Evolutionary conservation across 805 yeast species (phyloP), one percentile per base, ranked within the genome.

Genomic region (Yarrowia yakushimensis): DNA sequence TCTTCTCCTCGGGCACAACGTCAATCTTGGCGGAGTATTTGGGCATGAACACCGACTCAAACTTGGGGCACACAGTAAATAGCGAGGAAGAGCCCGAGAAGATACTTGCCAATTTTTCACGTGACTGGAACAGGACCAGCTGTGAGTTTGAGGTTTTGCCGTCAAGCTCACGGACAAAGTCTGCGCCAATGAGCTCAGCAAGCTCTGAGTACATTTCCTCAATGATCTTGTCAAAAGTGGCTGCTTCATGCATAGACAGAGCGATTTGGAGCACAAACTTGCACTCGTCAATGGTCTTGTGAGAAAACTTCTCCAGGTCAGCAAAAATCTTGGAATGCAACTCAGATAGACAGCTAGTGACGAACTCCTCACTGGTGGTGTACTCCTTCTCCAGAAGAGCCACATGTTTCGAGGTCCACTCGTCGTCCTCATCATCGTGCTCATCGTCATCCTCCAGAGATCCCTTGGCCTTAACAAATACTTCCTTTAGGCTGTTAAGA

Each of bases 181-280:
- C 57, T 1, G 28, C 11, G 3, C 57, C 57, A 33, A 48, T 22
- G 9, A 48, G 30, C 31, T 33, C 57, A 11, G 57, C 57, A 1
- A 48, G 41, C 9, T 48, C 41, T 10, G 30, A 13, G 23, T 48
- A 48, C 57, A 48, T 48, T 15, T 33, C 18, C n/a, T 25, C 59
- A 7, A 52, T 12, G 6, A 36, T 9, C 17, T 34, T 18, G 13
- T 33, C 41, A 34, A 48, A 48, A 7, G n/a, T 33, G 22, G 11
- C 30, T 2, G 20, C 15, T 18, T 48, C 57, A n/a, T 22, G 28
- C 57, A 48, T 48, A 7, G 57, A 31, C 42, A 48, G 31, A 1
- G 57, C 57, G 15, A 52, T 52, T 23, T 52, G 59, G 3, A 52
- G 34, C n/a, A 52, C 43, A 52, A 34, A 52, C 34, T 52, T 52